Percentiles rank a stretch among this genome's conserved stretches.
phyloP scores from a whole-genome alignment of 2,329 filamentous ascomycete species.

The Fusarium anthophilum region DNA sequence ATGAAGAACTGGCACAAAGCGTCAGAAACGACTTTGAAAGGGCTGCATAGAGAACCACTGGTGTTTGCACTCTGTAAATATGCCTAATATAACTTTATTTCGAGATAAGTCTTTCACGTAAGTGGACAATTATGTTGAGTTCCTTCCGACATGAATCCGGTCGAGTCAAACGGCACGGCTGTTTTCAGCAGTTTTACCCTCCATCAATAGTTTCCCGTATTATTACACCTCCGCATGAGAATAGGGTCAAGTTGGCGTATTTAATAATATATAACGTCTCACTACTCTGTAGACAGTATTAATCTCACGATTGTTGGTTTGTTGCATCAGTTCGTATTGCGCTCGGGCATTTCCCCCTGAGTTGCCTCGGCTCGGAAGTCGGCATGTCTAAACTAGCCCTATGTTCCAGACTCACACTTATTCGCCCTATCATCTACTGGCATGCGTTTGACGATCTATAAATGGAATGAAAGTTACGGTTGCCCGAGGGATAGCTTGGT shows the following conservation, averaged over 20 bases:
- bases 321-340: neutral
- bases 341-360: neutral
- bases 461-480: neutral
- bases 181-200: too few relatives aligned
- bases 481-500: neutral
- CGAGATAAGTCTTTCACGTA: too few relatives aligned
- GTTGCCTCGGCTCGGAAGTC: neutral
- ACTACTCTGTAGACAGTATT: neutral
- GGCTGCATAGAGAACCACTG: fast-evolving
- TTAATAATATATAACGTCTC: too few relatives aligned
- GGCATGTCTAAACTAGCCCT: neutral
- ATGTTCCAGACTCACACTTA: neutral
- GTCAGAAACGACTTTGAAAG: neutral
- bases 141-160: too few relatives aligned
- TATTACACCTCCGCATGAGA: too few relatives aligned
- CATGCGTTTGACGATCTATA: neutral
- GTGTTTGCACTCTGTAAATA: fast-evolving
- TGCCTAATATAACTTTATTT: too few relatives aligned
- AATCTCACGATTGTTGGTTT: neutral
- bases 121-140: too few relatives aligned
- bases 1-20: neutral
- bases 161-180: too few relatives aligned
- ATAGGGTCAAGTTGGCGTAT: too few relatives aligned
- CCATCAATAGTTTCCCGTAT: too few relatives aligned
- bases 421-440: neutral